Base-by-base conservation (phyloP, 2,329 filamentous ascomycete species). In the Huntiella decipiens region DNA sequence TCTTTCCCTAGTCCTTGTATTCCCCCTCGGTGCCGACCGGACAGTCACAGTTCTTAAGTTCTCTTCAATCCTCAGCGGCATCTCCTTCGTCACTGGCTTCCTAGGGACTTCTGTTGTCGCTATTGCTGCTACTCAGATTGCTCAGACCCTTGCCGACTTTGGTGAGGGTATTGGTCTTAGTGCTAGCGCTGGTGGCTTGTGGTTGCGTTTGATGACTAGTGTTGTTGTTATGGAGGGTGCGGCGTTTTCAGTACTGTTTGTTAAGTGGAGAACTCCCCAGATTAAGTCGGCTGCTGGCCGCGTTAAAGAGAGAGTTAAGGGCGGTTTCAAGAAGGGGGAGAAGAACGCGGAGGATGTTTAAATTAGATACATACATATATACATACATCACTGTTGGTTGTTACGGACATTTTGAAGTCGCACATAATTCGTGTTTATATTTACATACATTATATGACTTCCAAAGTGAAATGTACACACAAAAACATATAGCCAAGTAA, bases 161-260 rank as follows among this genome's bases (percentile, higher is more conserved):
- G 67, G 66, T 46, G 58, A 63, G 10, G 58, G 61, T 2, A 56
- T 67, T 12, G 68, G 68, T 37, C 57, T 73, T 16, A 58, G 61
- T 2, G 68, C 66, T 0, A 51, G 56, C 10, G 52, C 57, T 8
- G 69, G 70, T 5, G 53, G 44, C 38, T 64, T 65, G 56, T 68
- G 73, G 51, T 13, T 58, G 64, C 52, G 59, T 53, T 31, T 54
- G 71, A 35, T 61, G 61, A 4, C 73, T 68, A 69, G 60, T 66
- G 63, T 67, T 12, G 66, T 54, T 3, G 56, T 66, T 50, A 68
- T 70, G 63, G 54, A 61, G 3, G 50, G 43, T 12, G 35, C 38
- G 1, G 47, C 43, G 17, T 49, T 45, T 39, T 12, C n/a, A 4
- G 5, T 49, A 36, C 54, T 64, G 51, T 56, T 57, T 31, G 28